A percentile compares a stretch with the other conserved stretches of the same genome.
Evolutionary conservation across 495 filamentous ascomycete species (phyloP).

Genomic region (Articulospora tetracladia): DNA sequence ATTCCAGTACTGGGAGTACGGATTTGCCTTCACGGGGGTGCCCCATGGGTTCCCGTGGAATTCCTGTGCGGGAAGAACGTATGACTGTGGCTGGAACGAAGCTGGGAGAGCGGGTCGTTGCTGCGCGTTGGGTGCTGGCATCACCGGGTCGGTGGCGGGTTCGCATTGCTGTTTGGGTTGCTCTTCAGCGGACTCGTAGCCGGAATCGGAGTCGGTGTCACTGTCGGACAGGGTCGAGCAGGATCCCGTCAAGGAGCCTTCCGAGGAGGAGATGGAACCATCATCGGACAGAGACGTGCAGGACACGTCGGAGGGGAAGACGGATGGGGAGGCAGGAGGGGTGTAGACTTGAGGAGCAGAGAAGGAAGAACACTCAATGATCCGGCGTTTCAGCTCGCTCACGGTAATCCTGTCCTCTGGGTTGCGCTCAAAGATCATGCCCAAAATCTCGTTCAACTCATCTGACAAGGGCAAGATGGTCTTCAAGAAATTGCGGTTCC

Average conservation of each 20-base stretch:
- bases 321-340: constrained; percentile 7
- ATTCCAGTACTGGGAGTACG: constrained; percentile 14
- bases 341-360: constrained; percentile 43
- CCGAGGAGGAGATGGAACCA: constrained; percentile 12
- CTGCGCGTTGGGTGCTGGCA: background rate
- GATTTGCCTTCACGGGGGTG: constrained; percentile 11
- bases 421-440: constrained; percentile 84
- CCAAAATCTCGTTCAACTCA: constrained; percentile 85
- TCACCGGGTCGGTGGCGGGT: background rate
- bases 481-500: constrained; percentile 82
- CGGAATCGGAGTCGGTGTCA: constrained; percentile 10
- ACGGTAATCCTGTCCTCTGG: constrained; percentile 83
- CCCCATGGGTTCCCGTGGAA: constrained; percentile 10
- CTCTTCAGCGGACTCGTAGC: background rate
- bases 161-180: background rate
- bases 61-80: constrained; percentile 19
- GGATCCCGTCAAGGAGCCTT: constrained; percentile 17
- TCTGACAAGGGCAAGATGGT: constrained; percentile 89
- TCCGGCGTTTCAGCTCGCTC: constrained; percentile 71
- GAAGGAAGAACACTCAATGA: constrained; percentile 72
- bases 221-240: constrained; percentile 2
- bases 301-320: background rate
- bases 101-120: constrained; percentile 3
- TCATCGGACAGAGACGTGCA: constrained; percentile 7
- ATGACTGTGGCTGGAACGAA: constrained; percentile 12